A percentile compares a stretch with the other conserved stretches of the same genome.
phyloP scores from a whole-genome alignment of 1,284 basidiomycete species.

The Dichomitus squalens region DNA sequence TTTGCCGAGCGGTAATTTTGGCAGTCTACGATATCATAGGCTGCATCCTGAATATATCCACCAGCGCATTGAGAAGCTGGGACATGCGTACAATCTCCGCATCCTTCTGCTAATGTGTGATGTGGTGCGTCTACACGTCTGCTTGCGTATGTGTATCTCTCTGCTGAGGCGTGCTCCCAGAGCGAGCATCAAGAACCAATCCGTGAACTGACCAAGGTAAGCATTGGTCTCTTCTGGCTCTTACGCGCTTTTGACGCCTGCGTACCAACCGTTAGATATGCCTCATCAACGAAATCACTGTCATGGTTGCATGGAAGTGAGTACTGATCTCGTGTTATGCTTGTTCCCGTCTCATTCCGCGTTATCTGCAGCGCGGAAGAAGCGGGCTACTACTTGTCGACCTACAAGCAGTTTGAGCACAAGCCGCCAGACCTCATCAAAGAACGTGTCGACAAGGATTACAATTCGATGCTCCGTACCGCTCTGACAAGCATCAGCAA shows the following conservation, averaged over 20 bases:
- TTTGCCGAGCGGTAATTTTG: not conserved
- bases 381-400: constrained; percentile 88
- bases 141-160: not conserved
- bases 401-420: constrained; percentile 93
- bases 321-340: constrained; percentile 32
- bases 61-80: constrained; percentile 85
- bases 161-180: constrained; percentile 40
- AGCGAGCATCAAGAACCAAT: constrained; percentile 90
- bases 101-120: constrained; percentile 93
- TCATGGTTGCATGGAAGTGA: constrained; percentile 92
- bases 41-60: constrained; percentile 98
- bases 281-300: constrained; percentile 90
- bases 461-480: constrained; percentile 80
- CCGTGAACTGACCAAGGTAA: constrained; percentile 86
- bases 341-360: not conserved
- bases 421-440: constrained; percentile 94
- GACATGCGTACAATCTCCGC: constrained; percentile 79
- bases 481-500: constrained; percentile 89
- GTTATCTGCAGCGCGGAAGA: constrained; percentile 74
- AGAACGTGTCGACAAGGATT: constrained; percentile 90
- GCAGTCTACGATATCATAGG: constrained; percentile 91
- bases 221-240: not conserved
- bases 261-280: constrained; percentile 53
- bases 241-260: too few species aligned
- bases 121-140: constrained; percentile 64